phyloP scores from a whole-genome alignment of 139 green algal species.

The Asterochloris erici region DNA sequence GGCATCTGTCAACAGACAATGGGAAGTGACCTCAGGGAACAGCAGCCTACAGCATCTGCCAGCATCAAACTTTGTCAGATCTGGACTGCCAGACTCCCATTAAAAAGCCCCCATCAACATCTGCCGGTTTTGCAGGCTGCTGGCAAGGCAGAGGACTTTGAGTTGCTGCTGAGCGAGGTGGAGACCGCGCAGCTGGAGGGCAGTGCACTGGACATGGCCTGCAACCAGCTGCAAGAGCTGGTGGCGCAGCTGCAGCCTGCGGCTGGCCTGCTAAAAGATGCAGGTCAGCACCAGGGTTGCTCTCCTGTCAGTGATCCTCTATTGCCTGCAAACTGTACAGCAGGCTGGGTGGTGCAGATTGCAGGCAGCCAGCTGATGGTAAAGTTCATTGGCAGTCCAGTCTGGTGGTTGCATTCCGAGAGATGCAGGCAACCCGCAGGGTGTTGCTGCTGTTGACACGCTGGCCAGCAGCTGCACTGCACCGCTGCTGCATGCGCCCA shows the following conservation, averaged over 20 bases:
- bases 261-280: constrained; percentile 23
- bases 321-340: not conserved
- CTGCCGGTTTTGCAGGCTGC: constrained; percentile 8
- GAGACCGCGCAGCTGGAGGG: constrained; percentile 20
- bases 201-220: constrained; percentile 44
- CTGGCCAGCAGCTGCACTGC: no score
- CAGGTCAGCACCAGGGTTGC: constrained; percentile 1
- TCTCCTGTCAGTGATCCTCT: no score
- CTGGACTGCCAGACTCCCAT: no score
- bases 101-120: no score
- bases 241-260: constrained; percentile 25
- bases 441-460: no score
- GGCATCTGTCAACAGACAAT: no score
- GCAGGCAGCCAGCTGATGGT: not conserved
- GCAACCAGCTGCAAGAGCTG: constrained; percentile 43
- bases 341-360: not conserved
- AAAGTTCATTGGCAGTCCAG: not conserved
- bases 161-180: constrained; percentile 39
- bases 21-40: no score
- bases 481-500: no score
- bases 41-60: no score
- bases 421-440: no score
- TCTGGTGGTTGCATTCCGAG: no score
- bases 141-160: constrained; percentile 27
- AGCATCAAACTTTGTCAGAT: no score